Evolutionary conservation across 257 asterid species (phyloP).

Genomic region (Solanum sparsipilum): DNA sequence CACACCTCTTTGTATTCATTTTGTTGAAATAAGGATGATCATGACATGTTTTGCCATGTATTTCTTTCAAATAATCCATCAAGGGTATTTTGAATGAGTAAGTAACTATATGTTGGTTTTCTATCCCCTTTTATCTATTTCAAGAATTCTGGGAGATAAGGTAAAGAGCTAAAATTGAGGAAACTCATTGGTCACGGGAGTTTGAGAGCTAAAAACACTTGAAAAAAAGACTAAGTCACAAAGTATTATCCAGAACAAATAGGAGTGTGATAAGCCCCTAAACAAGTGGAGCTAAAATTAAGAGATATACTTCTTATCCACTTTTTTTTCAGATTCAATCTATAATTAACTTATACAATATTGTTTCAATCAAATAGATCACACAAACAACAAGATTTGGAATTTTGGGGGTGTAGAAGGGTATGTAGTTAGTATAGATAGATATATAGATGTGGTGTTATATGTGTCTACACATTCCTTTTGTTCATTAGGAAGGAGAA

Average conservation of each 20-base stretch:
- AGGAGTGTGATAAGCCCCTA: conserved; percentile 6
- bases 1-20: conserved; percentile 1
- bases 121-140: neutral
- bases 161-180: conserved; percentile 11
- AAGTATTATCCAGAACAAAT: neutral
- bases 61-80: conserved; percentile 35
- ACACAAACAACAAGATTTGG: neutral
- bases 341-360: neutral
- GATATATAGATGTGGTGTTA: neutral
- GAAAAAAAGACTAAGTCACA: conserved; percentile 1
- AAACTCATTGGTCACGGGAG: conserved; percentile 9
- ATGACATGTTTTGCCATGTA: conserved; percentile 40
- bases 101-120: neutral
- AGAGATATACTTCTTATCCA: conserved; percentile 47
- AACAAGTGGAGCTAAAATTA: conserved; percentile 11
- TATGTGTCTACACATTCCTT: conserved; percentile 5
- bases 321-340: conserved; percentile 4
- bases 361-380: neutral
- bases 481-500: neutral
- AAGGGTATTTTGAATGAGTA: neutral
- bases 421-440: neutral
- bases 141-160: neutral
- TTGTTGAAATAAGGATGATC: conserved; percentile 43
- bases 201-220: neutral
- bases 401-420: too few relatives aligned